Evolutionary conservation across 768 basidiomycete species (phyloP).

Genomic region (Termitomyces eurrhizus): DNA sequence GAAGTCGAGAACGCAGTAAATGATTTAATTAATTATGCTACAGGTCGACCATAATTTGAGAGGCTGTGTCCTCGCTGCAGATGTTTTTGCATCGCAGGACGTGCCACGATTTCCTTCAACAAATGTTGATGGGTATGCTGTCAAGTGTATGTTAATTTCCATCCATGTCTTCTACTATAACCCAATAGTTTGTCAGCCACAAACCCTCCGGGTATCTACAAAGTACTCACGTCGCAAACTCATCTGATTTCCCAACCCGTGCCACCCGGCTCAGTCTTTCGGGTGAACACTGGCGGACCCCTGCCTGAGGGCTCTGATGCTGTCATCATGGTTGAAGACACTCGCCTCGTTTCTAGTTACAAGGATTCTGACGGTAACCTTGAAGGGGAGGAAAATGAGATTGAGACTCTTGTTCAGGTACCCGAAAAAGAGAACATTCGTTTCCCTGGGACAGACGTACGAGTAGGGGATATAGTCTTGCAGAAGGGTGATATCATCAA

Average conservation of each 20-base stretch:
- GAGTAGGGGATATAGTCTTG: conserved; percentile 62
- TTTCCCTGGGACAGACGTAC: conserved; percentile 69
- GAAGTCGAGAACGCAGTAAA: background rate
- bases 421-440: conserved; percentile 70
- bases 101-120: conserved; percentile 67
- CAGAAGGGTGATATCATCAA: conserved; percentile 57
- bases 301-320: conserved; percentile 72
- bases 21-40: background rate
- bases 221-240: conserved; percentile 56
- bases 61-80: conserved; percentile 73
- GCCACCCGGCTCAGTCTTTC: conserved; percentile 52
- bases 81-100: conserved; percentile 61
- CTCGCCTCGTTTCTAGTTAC: conserved; percentile 58
- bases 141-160: conserved; percentile 49
- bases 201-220: conserved; percentile 61
- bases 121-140: conserved; percentile 87
- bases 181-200: conserved; percentile 40
- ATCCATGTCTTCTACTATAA: background rate
- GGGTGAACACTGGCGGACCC: conserved; percentile 85
- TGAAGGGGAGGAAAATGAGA: conserved; percentile 64
- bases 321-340: conserved; percentile 94
- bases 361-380: conserved; percentile 29
- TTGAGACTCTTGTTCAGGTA: conserved; percentile 63
- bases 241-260: conserved; percentile 46
- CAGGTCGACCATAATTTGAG: conserved; percentile 59